phyloP scores from a whole-genome alignment of 169 alveolate species.

The Plasmodium fragile region DNA sequence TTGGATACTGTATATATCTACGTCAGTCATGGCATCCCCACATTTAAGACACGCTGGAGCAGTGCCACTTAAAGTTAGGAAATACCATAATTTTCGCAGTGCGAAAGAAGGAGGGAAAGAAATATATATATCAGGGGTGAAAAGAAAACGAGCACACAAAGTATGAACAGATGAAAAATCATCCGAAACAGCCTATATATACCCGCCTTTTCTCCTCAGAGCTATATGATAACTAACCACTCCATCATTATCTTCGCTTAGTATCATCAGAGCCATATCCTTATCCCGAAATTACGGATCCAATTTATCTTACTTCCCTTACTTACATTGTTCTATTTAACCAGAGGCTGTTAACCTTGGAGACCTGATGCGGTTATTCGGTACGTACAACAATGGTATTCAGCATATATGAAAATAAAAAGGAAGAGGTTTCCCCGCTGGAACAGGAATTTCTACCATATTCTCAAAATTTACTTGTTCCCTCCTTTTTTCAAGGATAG shows the following conservation, averaged over 20 bases:
- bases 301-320: constrained; percentile 94
- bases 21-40: constrained; percentile 67
- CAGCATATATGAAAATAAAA: neutral
- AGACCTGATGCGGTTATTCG: constrained; percentile 96
- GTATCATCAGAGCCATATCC: constrained; percentile 95
- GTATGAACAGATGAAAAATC: neutral
- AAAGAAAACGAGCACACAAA: neutral
- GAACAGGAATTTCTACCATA: neutral
- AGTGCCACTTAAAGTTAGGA: neutral
- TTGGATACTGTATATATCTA: constrained; percentile 82
- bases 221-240: neutral
- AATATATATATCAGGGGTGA: neutral
- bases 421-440: neutral
- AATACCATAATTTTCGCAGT: neutral
- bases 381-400: constrained; percentile 91
- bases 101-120: neutral
- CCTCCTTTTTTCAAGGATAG: constrained; percentile 75
- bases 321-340: constrained; percentile 92
- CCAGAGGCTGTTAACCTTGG: constrained; percentile 96
- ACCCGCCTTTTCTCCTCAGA: neutral
- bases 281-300: constrained; percentile 95
- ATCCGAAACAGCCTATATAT: neutral
- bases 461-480: constrained; percentile 12
- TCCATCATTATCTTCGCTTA: constrained; percentile 80
- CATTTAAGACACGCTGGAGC: neutral